phyloP scores from a whole-genome alignment of 208 protist species.

The Leptomonas seymouri region DNA sequence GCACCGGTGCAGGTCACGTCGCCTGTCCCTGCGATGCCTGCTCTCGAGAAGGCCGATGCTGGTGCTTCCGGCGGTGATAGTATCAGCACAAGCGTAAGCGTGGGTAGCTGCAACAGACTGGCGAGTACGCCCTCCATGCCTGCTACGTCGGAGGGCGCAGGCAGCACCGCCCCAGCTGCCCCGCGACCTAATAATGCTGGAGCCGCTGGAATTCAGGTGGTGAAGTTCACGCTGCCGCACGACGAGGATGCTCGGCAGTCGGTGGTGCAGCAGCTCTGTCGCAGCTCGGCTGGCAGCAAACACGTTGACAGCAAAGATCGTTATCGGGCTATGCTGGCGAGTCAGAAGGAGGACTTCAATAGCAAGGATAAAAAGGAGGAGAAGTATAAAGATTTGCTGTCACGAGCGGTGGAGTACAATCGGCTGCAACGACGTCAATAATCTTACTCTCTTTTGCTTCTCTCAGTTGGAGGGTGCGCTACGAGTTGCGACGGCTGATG shows the following conservation, averaged over 20 bases:
- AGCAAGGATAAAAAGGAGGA: conserved; percentile 41
- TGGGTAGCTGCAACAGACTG: too few relatives aligned
- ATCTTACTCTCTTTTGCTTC: not conserved
- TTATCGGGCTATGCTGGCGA: conserved; percentile 48
- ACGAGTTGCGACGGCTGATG: too few relatives aligned
- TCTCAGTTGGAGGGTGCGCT: too few relatives aligned
- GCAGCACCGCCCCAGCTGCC: not conserved
- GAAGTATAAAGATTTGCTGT: conserved; percentile 63
- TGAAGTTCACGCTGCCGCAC: conserved; percentile 64
- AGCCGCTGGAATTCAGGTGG: conserved; percentile 55
- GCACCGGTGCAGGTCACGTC: too few relatives aligned
- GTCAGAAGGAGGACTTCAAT: conserved; percentile 50
- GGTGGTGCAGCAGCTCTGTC: conserved; percentile 67
- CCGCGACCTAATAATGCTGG: not conserved
- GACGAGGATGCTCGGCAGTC: conserved; percentile 54
- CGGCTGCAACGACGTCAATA: conserved; percentile 16
- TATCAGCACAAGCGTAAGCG: too few relatives aligned
- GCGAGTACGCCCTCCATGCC: too few relatives aligned
- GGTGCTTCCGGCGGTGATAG: too few relatives aligned
- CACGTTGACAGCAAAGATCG: conserved; percentile 72
- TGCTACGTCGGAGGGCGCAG: not conserved
- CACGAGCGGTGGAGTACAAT: conserved; percentile 65
- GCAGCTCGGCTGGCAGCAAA: conserved; percentile 43
- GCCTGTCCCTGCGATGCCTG: too few relatives aligned
- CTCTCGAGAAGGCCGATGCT: too few relatives aligned